Evolutionary conservation across 2,329 filamentous ascomycete species (phyloP).

Genomic region (Daldinia sp.): DNA sequence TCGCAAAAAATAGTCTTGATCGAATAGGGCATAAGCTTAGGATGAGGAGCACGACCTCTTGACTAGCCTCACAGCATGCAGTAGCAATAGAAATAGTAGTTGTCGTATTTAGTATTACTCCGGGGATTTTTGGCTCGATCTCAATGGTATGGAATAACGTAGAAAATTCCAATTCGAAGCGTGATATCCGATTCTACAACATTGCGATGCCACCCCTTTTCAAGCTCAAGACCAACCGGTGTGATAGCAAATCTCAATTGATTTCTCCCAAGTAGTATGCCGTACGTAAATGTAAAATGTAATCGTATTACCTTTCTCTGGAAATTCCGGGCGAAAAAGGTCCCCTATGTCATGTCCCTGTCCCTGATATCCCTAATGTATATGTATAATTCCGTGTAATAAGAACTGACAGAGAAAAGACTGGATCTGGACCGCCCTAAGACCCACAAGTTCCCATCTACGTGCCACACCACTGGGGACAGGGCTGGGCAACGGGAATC

Average conservation of each 20-base stretch:
- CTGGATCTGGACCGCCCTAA: slow-evolving; percentile 28
- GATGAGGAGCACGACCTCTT: slow-evolving; percentile 19
- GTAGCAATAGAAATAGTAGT: background rate
- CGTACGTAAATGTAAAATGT: background rate
- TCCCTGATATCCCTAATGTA: background rate
- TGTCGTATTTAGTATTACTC: background rate
- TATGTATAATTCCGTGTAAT: background rate
- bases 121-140: background rate
- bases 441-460: slow-evolving; percentile 28
- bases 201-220: background rate
- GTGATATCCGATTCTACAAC: background rate
- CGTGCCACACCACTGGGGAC: slow-evolving; percentile 31
- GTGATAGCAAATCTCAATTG: background rate
- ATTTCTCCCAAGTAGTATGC: background rate
- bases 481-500: slow-evolving; percentile 26
- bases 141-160: background rate
- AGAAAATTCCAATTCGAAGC: background rate
- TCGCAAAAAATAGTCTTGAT: slow-evolving; percentile 3
- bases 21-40: slow-evolving; percentile 26
- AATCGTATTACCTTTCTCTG: background rate
- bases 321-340: too few relatives aligned
- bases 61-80: slow-evolving; percentile 16
- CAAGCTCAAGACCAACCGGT: background rate
- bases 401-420: background rate
- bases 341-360: too few relatives aligned